A percentile compares a stretch with the other conserved stretches of the same genome.
Evolutionary conservation across 768 basidiomycete species (phyloP).

Genomic region (Suillus hirtellus): DNA sequence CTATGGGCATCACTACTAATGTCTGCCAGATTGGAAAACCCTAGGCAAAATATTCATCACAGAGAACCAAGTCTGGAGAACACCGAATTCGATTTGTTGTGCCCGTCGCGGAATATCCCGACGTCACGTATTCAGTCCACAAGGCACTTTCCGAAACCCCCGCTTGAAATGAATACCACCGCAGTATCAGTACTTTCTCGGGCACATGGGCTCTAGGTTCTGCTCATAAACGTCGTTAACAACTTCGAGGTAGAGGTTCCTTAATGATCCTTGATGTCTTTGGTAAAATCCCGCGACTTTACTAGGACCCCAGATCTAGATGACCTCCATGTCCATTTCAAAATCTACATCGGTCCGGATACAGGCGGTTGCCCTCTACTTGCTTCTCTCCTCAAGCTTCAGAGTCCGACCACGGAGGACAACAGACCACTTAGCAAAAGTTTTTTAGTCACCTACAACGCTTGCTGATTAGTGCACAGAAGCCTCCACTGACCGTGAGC

Average conservation of each 20-base stretch:
- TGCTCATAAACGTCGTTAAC: conserved; percentile 11
- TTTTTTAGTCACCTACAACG: background rate
- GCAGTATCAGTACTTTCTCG: background rate
- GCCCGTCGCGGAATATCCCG: conserved; percentile 31
- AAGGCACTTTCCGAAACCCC: conserved; percentile 24
- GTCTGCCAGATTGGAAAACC: conserved; percentile 1
- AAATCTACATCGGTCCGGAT: background rate
- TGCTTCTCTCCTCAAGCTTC: background rate
- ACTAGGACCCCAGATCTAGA: conserved; percentile 4
- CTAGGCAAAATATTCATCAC: conserved; percentile 5
- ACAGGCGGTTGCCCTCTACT: background rate
- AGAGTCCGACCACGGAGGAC: background rate
- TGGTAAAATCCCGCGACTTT: conserved; percentile 11
- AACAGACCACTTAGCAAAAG: background rate
- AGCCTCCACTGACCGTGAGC: background rate
- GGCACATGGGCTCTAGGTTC: conserved; percentile 11
- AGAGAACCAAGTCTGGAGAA: conserved; percentile 9
- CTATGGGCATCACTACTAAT: no score
- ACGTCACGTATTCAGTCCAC: conserved; percentile 12
- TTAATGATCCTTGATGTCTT: conserved; percentile 9
- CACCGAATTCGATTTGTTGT: conserved; percentile 18
- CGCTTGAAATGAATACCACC: conserved; percentile 11
- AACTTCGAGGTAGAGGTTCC: conserved; percentile 10
- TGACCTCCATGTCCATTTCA: no score
- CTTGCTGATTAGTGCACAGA: background rate